Evolutionary conservation across 2,329 filamentous ascomycete genomes (phyloP), one percentile per base, ranked within the genome.

Genomic region (Amylocarpus encephaloides): DNA sequence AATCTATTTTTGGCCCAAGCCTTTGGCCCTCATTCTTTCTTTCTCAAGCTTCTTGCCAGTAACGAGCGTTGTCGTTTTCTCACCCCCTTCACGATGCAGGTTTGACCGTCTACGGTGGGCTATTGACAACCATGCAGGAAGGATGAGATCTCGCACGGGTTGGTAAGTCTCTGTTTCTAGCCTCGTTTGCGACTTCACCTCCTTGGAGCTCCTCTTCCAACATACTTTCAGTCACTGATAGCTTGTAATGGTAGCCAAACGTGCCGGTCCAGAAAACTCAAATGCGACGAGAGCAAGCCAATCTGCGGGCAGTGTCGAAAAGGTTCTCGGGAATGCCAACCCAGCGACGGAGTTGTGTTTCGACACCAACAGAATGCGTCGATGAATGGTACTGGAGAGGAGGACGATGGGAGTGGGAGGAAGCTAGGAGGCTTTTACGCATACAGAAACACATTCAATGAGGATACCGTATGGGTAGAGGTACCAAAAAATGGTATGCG

Each of bases 341-440:
- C 77, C 19, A 80, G 77, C 60, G 78, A 79, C 54, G 80, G 79
- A 46, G 76, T 85, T 58, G 78, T 83, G 40, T 85, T 84, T 60
- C 77, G 81, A 49, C 82, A 85, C 65, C 80, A 85, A 61, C 81
- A 85, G 66, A 85, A 85, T 73, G 80, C 80, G 29, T 83, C 79
- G 16, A 81, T 84, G 79, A 84, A 83, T 52, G 74, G 76, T 43
- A 62, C 65, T 34, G 67, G 68, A 12, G 69, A 71, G 40, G 53
- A 32, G 29, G 67, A 67, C 4, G 70, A 72, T 11, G 58, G 62
- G 10, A 62, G 64, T 51, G 66, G 62, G 12, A 65, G 62, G 12
- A 65, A 67, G 39, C 66, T 83, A 53, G 78, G 78, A 53, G 75
- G 77, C 15, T 84, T 83, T 64, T 84, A 83, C 62, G 78, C 78